These are phyloP conservation scores for Phytophthora sansomeana DNA, from an alignment of 352 stramenopile species.

Conservation along the genomic window DNA sequence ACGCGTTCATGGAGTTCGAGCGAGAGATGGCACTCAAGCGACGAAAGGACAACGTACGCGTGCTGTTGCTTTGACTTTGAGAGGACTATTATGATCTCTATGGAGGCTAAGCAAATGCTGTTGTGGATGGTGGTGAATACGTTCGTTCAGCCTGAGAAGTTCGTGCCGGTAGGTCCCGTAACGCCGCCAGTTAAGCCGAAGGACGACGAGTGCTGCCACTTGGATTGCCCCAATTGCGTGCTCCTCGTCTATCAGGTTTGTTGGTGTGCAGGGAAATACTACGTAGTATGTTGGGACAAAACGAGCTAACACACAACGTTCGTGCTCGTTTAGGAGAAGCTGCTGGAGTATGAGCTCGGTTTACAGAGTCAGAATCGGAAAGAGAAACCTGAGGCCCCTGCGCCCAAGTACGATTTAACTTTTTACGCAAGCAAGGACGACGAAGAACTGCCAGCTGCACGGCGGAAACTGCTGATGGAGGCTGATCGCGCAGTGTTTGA, in stretches of 20 bases:
- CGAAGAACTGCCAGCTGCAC: constrained; percentile 29
- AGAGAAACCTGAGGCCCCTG: constrained; percentile 35
- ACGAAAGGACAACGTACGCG: constrained; percentile 44
- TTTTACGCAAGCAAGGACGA: constrained; percentile 54
- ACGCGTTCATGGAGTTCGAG: constrained; percentile 90
- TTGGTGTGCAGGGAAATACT: background rate
- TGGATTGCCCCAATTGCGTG: constrained; percentile 90
- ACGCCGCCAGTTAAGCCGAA: constrained; percentile 67
- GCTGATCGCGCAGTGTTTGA: constrained; percentile 57
- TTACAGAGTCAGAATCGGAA: constrained; percentile 39
- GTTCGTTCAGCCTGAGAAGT: constrained; percentile 26
- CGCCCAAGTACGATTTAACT: constrained; percentile 56
- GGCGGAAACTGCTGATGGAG: constrained; percentile 42
- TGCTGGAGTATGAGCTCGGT: constrained; percentile 86
- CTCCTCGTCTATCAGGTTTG: constrained; percentile 84
- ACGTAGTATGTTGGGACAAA: background rate
- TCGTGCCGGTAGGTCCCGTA: constrained; percentile 40
- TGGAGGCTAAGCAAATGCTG: background rate
- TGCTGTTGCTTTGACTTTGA: background rate
- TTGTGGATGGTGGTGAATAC: background rate
- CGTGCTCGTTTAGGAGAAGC: constrained; percentile 58
- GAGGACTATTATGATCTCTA: background rate
- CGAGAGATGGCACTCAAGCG: constrained; percentile 82
- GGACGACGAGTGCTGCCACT: constrained; percentile 86
- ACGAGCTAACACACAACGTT: background rate